Evolutionary conservation across 2,329 filamentous ascomycete genomes (phyloP), one percentile per base, ranked within the genome.

Genomic region (Alternaria triticimaculans): DNA sequence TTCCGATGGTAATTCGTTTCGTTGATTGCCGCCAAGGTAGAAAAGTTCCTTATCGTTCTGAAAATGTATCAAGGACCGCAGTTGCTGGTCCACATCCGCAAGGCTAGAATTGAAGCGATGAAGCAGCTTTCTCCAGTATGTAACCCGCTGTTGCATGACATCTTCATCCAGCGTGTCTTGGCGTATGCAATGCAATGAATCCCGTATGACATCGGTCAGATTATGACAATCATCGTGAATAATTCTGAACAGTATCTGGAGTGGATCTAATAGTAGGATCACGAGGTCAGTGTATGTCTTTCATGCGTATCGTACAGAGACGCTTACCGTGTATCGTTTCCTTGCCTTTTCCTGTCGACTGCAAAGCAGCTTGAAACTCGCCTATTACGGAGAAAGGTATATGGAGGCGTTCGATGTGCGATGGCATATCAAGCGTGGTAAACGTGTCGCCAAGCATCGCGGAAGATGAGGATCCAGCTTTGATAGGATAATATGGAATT

Each of bases 181-280:
- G n/a, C 68, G 65, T n/a, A 72, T 68, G 4, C 62, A 60, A 18
- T 60, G 63, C 10, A 68, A 45, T 6, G 70, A 66, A 4, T 60
- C 33, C 2, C 63, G 63, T 11, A 70, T 62, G 37, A 69, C 62
- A 6, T 67, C 65, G 2, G 68, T 62, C 1, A 70, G 41, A 11
- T 58, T 57, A 14, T 54, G 53, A 4, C 58, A 58, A 26, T 69
- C 63, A 43, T 67, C 67, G n/a, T 65, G 60, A 18, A 67, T 63
- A 20, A 64, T 55, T 9, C 62, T 64, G 7, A 69, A 58, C 1
- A 69, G 60, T n/a, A 60, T 58, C 9, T 53, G 57, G 43, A 65
- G 62, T 20, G 59, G 62, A 53, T 67, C 64, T 89, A 92, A 67
- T 88, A 88, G 8, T 92, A 92, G 15, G 8, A 4, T 37, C 33